A percentile compares a stretch with the other conserved stretches of the same genome.
Conservation (phyloP, 2,329 filamentous ascomycete genomes). For the Fusarium pininemorale region DNA sequence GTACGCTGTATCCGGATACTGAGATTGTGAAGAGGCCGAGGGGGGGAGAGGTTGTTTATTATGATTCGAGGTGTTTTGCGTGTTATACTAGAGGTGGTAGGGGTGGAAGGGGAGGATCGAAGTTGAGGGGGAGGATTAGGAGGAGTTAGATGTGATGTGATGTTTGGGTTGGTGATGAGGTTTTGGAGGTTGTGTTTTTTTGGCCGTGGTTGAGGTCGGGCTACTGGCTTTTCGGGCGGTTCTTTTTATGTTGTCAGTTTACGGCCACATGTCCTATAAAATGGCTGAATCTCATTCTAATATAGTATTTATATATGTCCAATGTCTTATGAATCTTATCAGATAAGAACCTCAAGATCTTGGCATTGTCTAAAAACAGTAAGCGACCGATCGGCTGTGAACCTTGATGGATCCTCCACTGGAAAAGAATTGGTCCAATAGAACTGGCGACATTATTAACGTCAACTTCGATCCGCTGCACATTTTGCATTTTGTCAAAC, state of each 20-base stretch:
- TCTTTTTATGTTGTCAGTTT: accelerated
- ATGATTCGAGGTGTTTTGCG: constrained; percentile 1
- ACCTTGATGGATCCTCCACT: constrained; percentile 16
- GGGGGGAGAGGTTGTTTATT: background rate
- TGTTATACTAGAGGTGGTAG: background rate
- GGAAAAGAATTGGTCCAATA: background rate
- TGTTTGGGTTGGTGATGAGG: too few relatives aligned
- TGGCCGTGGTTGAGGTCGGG: background rate
- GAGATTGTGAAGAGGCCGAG: background rate
- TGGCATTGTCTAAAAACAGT: background rate
- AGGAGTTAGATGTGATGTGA: background rate
- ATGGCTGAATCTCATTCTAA: background rate
- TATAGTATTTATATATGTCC: background rate
- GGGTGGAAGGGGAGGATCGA: background rate
- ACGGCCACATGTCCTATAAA: accelerated
- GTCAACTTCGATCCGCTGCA: background rate
- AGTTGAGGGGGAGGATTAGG: background rate
- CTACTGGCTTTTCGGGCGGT: too few relatives aligned
- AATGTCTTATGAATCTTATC: background rate
- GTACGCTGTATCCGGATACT: background rate
- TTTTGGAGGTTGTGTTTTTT: background rate
- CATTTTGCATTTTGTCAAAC: background rate
- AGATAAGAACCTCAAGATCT: background rate
- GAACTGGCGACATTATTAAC: constrained; percentile 10
- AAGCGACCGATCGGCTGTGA: background rate